Conservation (phyloP, 129 eudicot genomes). For the Escallonia herrerae region DNA sequence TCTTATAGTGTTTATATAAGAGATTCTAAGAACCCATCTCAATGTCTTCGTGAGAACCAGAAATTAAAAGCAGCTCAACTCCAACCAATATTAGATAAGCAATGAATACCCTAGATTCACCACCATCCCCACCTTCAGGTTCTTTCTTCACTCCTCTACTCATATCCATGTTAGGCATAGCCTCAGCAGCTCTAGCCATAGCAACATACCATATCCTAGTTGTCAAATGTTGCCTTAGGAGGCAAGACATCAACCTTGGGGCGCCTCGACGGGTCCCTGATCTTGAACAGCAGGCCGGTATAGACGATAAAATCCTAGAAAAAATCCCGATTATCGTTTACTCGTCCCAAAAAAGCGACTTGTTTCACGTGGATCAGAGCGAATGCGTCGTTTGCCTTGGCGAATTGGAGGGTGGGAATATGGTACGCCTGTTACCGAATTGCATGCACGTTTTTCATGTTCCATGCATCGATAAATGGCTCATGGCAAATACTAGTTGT, state of each 20-base stretch:
- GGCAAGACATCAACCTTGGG: neutral
- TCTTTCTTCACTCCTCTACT: constrained; percentile 18
- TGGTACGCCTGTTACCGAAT: constrained; percentile 25
- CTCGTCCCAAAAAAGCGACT: neutral
- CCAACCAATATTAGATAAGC: neutral
- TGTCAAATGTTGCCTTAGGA: constrained; percentile 13
- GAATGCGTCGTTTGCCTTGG: constrained; percentile 35
- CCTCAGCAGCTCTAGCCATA: constrained; percentile 5
- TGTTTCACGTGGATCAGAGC: constrained; percentile 6
- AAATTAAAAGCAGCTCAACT: neutral
- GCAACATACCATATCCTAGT: constrained; percentile 21
- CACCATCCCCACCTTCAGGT: neutral
- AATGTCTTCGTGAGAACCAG: neutral
- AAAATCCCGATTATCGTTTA: constrained; percentile 22
- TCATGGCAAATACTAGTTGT: constrained; percentile 20
- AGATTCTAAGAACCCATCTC: neutral
- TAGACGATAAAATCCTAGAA: constrained; percentile 18
- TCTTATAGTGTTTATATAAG: no score
- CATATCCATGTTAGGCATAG: constrained; percentile 24
- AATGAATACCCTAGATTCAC: constrained; percentile 2
- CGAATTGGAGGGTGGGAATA: constrained; percentile 22
- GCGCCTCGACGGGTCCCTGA: no score
- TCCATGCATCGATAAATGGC: constrained; percentile 28
- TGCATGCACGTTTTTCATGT: constrained; percentile 36
- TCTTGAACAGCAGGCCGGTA: constrained; percentile 1